phyloP scores from a whole-genome alignment of 2,329 filamentous ascomycete genomes.

The Neofusicoccum sp. region DNA sequence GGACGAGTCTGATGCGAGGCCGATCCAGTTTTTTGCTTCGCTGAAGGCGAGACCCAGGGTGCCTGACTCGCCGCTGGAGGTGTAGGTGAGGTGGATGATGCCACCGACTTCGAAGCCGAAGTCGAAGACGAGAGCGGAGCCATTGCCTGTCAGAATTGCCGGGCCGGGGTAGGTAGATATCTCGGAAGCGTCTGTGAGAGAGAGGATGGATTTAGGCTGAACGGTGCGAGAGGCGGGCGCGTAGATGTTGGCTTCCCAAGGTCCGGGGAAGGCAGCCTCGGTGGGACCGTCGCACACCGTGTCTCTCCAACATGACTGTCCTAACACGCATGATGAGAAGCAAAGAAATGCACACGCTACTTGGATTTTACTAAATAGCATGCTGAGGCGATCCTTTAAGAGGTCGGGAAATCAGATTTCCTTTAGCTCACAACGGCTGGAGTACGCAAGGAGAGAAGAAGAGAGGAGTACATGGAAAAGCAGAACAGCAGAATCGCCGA shows the following conservation, averaged over 20 bases:
- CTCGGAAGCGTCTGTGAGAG: slow-evolving; percentile 34
- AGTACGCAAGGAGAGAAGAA: not conserved
- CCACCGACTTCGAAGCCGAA: slow-evolving; percentile 63
- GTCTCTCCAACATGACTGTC: slow-evolving; percentile 55
- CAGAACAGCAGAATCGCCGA: not conserved
- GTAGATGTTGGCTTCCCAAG: slow-evolving; percentile 62
- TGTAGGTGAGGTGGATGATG: slow-evolving; percentile 56
- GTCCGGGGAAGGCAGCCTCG: slow-evolving; percentile 56
- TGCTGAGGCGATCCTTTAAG: not conserved
- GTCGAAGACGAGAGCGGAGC: slow-evolving; percentile 59
- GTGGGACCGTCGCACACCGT: slow-evolving; percentile 56
- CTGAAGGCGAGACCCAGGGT: slow-evolving; percentile 45
- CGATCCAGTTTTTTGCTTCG: slow-evolving; percentile 47
- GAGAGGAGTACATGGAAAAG: not conserved
- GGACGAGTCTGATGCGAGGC: slow-evolving; percentile 47
- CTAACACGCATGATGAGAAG: slow-evolving; percentile 1
- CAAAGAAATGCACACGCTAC: not conserved
- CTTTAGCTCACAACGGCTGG: not conserved
- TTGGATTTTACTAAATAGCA: not conserved
- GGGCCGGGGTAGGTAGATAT: slow-evolving; percentile 36
- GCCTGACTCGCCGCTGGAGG: slow-evolving; percentile 41
- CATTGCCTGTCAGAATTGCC: slow-evolving; percentile 46
- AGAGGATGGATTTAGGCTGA: slow-evolving; percentile 49
- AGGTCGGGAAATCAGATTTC: not conserved
- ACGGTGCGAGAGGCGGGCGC: slow-evolving; percentile 57